Base-by-base conservation (phyloP, 176 grass and related monocot genomes). In the Eremochloa ophiuroides region DNA sequence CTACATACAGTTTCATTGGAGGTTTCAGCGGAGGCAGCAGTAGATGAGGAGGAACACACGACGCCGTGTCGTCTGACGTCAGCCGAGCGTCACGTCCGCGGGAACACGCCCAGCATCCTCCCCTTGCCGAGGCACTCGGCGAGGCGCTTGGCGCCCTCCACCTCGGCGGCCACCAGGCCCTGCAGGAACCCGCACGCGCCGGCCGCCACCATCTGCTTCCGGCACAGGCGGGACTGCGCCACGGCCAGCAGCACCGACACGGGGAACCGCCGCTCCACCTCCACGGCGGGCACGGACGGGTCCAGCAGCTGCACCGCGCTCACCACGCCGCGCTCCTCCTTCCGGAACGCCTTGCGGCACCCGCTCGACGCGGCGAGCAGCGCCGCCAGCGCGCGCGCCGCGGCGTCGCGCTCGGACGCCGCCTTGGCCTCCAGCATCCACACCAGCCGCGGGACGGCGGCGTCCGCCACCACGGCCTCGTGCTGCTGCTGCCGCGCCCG, bases 41-140 rank as follows among this genome's bases (percentile, higher is more conserved):
- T 14, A 14, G 41, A 3, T 1, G 39, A 1, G 13, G 44, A 6
- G 1, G 14, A 17, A 17, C 44, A 0, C 10, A 12, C 9, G 18
- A 53, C 20, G 35, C 5, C 50, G 3, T n/a, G n/a, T n/a, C n/a
- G n/a, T n/a, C n/a, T n/a, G n/a, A n/a, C n/a, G n/a, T n/a, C n/a
- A n/a, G n/a, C n/a, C n/a, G n/a, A n/a, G 0, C 56, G 38, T 92
- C 89, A 94, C 42, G 93, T 75, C 48, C 95, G 76, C 20, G 95
- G 95, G 72, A 98, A 94, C 35, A 98, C 95, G 48, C 92, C 92
- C 46, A 94, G 84, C 80, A 98, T 92, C 50, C 88, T 93, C 35
- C 95, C 95, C 43, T 88, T 88, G 13, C 90, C 84, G 0, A 98
- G 82, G 69, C 75, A 88, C 74, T 93, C 95, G 62, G 86, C 81